A percentile compares a stretch with the other conserved stretches of the same genome.
Conservation (phyloP, 176 grass and related monocot species). For the Secale cereale region DNA sequence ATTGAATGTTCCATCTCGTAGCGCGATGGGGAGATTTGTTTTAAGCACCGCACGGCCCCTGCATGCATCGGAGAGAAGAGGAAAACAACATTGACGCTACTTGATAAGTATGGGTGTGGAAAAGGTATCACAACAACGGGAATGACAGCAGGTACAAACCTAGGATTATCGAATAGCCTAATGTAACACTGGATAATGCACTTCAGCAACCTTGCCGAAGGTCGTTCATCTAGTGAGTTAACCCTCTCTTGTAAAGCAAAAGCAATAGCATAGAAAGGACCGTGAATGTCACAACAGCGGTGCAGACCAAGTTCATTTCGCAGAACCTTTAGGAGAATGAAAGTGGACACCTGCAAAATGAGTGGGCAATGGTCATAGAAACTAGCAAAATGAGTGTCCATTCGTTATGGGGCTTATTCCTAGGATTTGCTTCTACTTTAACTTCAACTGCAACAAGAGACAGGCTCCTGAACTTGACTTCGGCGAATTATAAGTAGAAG, state of each 20-base stretch:
- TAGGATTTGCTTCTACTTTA: not conserved
- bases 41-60: slow-evolving; percentile 53
- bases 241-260: slow-evolving; percentile 55
- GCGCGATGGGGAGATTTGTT: slow-evolving; percentile 40
- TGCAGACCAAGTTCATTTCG: slow-evolving; percentile 54
- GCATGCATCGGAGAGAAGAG: not conserved
- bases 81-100: not conserved
- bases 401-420: not conserved
- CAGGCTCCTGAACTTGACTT: not conserved
- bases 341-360: slow-evolving; percentile 67
- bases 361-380: not conserved
- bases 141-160: slow-evolving; percentile 32
- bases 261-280: slow-evolving; percentile 59
- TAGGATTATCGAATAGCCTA: slow-evolving; percentile 66
- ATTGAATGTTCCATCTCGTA: slow-evolving; percentile 64
- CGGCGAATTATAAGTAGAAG: not conserved
- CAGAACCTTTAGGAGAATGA: slow-evolving; percentile 73
- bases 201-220: slow-evolving; percentile 71
- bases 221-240: slow-evolving; percentile 43
- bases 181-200: slow-evolving; percentile 74
- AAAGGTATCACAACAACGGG: not conserved
- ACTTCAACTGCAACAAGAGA: too few species aligned
- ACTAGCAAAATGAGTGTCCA: not conserved
- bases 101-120: not conserved
- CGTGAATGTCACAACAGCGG: slow-evolving; percentile 46